These are phyloP conservation scores for Haplosporangium sp. DNA, from an alignment of 371 early-diverging fungal genomes.

Conservation along the genomic window DNA sequence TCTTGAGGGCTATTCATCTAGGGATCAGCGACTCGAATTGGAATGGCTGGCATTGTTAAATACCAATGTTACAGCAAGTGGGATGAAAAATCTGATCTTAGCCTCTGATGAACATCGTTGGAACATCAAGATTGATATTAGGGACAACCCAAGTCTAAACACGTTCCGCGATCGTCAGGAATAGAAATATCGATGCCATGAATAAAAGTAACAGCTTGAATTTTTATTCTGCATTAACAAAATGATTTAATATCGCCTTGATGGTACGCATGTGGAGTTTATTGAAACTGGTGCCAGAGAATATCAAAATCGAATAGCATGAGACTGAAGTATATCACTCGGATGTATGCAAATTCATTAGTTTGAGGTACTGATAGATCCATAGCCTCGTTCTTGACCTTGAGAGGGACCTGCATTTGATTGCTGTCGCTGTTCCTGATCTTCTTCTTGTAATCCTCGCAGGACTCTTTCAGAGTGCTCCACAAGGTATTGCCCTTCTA, in stretches of 20 bases:
- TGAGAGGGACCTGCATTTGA: background rate
- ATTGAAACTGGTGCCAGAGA: too few relatives aligned
- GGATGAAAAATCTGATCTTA: background rate
- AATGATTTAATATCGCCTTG: too few relatives aligned
- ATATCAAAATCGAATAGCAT: too few relatives aligned
- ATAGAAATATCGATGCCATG: too few relatives aligned
- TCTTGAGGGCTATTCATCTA: background rate
- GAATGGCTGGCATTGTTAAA: background rate
- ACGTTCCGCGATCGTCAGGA: background rate
- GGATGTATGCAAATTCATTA: background rate
- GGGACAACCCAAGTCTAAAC: background rate
- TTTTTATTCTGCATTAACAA: too few relatives aligned
- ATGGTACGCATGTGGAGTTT: too few relatives aligned
- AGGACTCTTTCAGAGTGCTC: slow-evolving; percentile 34
- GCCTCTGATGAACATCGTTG: background rate
- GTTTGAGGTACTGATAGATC: background rate
- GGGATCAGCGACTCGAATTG: background rate
- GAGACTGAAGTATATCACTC: background rate
- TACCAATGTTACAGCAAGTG: background rate
- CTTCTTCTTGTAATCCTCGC: slow-evolving; percentile 29
- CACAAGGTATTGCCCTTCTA: slow-evolving; percentile 11
- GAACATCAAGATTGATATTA: slow-evolving; percentile 5
- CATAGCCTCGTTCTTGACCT: slow-evolving; percentile 8
- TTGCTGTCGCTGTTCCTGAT: slow-evolving; percentile 9
- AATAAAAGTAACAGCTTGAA: too few relatives aligned